Evolutionary conservation across 495 filamentous ascomycete species (phyloP).

Genomic region (Choiromyces venosus): DNA sequence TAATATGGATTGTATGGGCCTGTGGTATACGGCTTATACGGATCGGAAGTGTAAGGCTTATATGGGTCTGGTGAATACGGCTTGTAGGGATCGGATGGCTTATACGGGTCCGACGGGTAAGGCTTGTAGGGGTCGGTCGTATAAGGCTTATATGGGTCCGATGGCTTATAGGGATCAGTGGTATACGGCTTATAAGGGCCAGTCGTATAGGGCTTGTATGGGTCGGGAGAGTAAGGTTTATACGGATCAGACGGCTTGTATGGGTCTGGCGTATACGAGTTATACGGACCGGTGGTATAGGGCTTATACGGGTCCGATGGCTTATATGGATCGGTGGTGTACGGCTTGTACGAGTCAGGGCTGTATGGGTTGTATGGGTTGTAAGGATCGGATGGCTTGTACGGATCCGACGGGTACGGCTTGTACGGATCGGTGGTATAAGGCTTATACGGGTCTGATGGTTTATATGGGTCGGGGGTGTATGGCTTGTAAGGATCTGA

Average conservation of each 20-base stretch:
- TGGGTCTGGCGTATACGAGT: neutral
- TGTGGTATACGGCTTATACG: no score
- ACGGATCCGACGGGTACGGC: no score
- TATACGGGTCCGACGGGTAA: neutral
- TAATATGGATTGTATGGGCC: no score
- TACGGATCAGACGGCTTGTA: constrained; percentile 4
- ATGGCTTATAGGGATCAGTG: neutral
- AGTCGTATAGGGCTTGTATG: neutral
- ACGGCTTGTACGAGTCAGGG: no score
- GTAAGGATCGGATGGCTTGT: no score
- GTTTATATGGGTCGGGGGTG: no score
- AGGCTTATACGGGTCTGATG: no score
- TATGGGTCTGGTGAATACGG: neutral
- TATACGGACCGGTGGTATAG: neutral
- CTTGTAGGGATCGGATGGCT: constrained; percentile 1
- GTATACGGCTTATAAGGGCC: neutral
- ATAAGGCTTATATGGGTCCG: neutral
- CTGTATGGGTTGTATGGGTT: no score
- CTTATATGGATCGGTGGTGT: no score
- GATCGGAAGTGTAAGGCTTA: neutral
- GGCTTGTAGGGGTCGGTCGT: neutral
- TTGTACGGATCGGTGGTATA: no score
- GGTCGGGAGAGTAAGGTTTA: neutral
- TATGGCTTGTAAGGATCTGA: constrained; percentile 13
- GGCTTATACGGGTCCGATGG: no score